A percentile compares a stretch with the other conserved stretches of the same genome.
Conservation (phyloP, 78 protist species). For the Pigoraptor vietnamica region DNA sequence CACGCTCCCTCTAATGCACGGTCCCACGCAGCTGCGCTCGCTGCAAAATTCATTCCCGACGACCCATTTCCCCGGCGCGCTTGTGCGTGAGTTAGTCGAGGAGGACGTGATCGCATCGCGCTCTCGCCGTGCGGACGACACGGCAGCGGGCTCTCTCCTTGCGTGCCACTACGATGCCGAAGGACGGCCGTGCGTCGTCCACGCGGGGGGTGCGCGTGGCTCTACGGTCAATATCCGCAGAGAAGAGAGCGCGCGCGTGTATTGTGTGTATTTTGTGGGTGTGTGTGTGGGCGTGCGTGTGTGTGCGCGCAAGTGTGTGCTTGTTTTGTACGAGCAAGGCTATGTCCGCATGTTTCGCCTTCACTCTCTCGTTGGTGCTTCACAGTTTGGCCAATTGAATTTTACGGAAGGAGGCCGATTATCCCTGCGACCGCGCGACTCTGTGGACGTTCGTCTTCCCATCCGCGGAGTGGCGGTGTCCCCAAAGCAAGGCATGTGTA, state of each 20-base stretch:
- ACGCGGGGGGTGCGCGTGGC: background rate
- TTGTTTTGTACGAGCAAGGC: background rate
- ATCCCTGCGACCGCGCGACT: background rate
- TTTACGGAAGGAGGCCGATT: background rate
- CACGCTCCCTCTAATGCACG: background rate
- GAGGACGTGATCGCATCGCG: background rate
- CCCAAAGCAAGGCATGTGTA: too few species aligned
- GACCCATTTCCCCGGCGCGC: background rate
- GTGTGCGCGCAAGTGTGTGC: background rate
- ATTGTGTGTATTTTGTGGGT: too few species aligned
- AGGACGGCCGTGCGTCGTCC: background rate
- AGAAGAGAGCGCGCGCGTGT: too few species aligned
- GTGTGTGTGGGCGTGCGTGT: background rate
- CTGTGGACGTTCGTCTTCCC: background rate
- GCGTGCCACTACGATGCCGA: background rate
- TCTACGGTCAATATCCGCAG: background rate
- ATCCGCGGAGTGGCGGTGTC: background rate
- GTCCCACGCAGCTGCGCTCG: background rate
- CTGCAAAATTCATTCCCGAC: background rate
- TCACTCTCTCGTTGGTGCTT: background rate
- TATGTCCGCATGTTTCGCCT: background rate
- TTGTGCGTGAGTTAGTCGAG: background rate
- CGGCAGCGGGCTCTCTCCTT: background rate
- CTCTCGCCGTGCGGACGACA: background rate
- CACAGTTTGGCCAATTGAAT: background rate